Percentiles rank a stretch among this genome's conserved stretches.
These are phyloP conservation scores for Tolypocladium nubicola DNA, from an alignment of 2,329 filamentous ascomycete species.

Conservation along the genomic window DNA sequence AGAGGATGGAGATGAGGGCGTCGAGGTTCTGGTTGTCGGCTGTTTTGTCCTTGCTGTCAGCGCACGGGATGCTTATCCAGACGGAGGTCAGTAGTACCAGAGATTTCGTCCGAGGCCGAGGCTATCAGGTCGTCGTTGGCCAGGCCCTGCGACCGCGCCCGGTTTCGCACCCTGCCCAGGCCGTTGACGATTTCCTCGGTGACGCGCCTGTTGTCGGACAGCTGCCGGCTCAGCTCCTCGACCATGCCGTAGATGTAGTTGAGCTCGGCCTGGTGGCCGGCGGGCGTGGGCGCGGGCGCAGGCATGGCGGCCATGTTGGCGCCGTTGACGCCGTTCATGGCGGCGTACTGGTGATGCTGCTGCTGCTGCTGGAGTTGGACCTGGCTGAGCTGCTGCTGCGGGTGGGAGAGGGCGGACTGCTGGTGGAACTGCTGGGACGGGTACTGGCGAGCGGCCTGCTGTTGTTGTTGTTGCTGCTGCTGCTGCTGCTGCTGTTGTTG, in stretches of 20 bases:
- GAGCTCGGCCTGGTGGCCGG: constrained; percentile 56
- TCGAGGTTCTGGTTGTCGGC: constrained; percentile 51
- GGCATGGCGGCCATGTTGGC: constrained; percentile 34
- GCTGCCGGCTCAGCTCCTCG: constrained; percentile 52
- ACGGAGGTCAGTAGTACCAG: constrained; percentile 26
- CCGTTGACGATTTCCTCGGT: constrained; percentile 56
- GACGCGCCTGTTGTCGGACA: constrained; percentile 49
- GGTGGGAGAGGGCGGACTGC: neutral
- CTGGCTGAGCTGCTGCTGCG: constrained; percentile 3
- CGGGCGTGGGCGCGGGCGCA: constrained; percentile 44
- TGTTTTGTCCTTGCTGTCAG: constrained; percentile 14
- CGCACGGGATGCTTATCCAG: neutral
- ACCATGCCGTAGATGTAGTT: constrained; percentile 60
- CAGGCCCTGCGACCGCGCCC: constrained; percentile 39
- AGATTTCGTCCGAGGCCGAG: constrained; percentile 44
- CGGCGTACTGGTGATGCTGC: constrained; percentile 8
- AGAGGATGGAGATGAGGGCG: constrained; percentile 47
- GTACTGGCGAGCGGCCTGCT: neutral
- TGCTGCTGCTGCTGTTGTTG: neutral
- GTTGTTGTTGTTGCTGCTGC: too few relatives aligned
- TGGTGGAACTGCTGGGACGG: constrained; percentile 1
- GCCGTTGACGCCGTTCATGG: constrained; percentile 41
- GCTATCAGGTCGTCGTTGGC: constrained; percentile 49
- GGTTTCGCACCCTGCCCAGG: constrained; percentile 49
- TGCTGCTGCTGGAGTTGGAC: constrained; percentile 7